These are phyloP conservation scores for Populus davidiana DNA, from an alignment of 345 rosid species.

Conservation along the genomic window DNA sequence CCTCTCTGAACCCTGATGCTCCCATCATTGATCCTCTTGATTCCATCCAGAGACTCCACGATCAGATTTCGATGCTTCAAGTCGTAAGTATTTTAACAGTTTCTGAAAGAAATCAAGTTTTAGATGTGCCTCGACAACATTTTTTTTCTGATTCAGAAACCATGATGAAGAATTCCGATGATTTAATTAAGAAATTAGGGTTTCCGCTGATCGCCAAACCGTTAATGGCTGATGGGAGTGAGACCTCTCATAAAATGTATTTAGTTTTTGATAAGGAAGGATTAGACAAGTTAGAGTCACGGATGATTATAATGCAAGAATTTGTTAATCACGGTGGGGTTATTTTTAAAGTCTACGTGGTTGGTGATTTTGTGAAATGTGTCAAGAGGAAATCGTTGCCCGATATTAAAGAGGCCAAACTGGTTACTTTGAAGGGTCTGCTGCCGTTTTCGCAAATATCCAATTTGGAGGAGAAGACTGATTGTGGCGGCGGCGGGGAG, in stretches of 20 bases:
- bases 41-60: constrained; percentile 32
- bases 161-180: not conserved
- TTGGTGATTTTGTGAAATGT: no score
- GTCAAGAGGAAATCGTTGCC: no score
- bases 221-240: constrained; percentile 48
- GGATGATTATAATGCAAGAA: no score
- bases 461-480: constrained; percentile 24
- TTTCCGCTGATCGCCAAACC: constrained; percentile 23
- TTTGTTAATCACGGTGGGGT: no score
- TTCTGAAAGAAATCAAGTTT: constrained; percentile 16
- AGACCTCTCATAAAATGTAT: constrained; percentile 47
- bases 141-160: not conserved
- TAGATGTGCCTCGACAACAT: constrained; percentile 43
- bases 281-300: constrained; percentile 25
- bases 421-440: no score
- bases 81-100: constrained; percentile 35
- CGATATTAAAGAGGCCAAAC: no score
- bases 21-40: constrained; percentile 49
- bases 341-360: no score
- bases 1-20: constrained; percentile 28
- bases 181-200: constrained; percentile 26
- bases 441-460: constrained; percentile 53
- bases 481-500: constrained; percentile 10
- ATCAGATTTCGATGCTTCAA: constrained; percentile 37
- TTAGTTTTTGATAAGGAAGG: constrained; percentile 52